phyloP scores from a whole-genome alignment of 257 asterid species.

The Plantago ovata region DNA sequence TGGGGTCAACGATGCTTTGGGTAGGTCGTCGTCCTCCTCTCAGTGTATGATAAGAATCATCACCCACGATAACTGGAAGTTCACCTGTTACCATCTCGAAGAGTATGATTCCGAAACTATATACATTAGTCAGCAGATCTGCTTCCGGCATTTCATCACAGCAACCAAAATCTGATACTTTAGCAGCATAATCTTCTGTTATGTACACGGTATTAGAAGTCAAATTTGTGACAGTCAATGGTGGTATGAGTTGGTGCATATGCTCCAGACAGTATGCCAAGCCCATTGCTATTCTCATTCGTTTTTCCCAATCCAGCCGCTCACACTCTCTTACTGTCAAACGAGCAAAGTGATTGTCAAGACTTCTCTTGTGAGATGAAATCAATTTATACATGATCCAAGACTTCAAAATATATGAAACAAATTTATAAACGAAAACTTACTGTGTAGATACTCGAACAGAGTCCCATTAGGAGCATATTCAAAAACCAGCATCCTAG shows the following conservation, averaged over 20 bases:
- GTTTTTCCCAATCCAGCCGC: constrained; percentile 72
- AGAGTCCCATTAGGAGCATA: constrained; percentile 95
- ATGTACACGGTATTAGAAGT: constrained; percentile 62
- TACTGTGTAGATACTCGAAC: constrained; percentile 87
- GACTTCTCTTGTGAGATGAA: background rate
- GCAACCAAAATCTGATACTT: constrained; percentile 46
- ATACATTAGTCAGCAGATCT: constrained; percentile 41
- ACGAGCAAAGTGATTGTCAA: background rate
- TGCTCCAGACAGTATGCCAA: constrained; percentile 74
- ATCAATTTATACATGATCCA: background rate
- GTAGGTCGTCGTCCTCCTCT: constrained; percentile 30
- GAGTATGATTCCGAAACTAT: constrained; percentile 68
- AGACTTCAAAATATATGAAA: background rate
- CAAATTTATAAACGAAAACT: constrained; percentile 27
- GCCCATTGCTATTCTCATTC: constrained; percentile 91
- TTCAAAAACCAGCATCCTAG: constrained; percentile 90
- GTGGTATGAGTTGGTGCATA: constrained; percentile 70
- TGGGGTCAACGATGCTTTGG: constrained; percentile 53
- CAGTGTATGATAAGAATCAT: constrained; percentile 49
- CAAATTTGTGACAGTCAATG: constrained; percentile 54
- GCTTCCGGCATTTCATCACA: constrained; percentile 19
- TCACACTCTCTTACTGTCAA: constrained; percentile 78
- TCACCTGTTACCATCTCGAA: constrained; percentile 71
- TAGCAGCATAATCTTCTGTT: constrained; percentile 85
- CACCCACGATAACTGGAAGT: constrained; percentile 59